phyloP scores from a whole-genome alignment of 2,329 filamentous ascomycete genomes.

The Colletotrichum camelliae region DNA sequence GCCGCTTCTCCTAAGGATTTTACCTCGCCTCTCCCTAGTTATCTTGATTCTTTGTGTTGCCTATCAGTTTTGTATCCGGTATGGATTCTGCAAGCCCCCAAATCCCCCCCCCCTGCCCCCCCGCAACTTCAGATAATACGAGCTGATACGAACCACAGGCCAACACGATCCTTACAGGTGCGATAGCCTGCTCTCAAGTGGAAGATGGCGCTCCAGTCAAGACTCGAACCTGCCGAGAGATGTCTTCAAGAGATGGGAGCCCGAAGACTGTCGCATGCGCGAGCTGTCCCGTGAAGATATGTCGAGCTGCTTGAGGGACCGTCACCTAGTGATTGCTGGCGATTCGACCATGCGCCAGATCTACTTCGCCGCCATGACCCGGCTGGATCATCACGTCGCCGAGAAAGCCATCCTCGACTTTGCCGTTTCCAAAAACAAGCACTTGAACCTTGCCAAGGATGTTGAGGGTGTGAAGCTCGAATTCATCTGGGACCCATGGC shows the following conservation, averaged over 20 bases:
- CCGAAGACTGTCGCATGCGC: constrained; percentile 63
- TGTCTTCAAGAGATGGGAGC: constrained; percentile 59
- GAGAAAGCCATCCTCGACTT: constrained; percentile 18
- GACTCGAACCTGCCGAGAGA: constrained; percentile 26
- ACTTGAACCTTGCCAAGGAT: constrained; percentile 10
- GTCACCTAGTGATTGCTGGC: constrained; percentile 63
- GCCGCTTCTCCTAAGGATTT: not conserved
- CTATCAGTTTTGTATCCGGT: constrained; percentile 15
- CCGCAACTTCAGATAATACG: not conserved
- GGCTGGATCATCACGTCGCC: constrained; percentile 11
- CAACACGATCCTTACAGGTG: constrained; percentile 58
- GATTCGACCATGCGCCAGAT: constrained; percentile 66
- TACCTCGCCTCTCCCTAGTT: constrained; percentile 7
- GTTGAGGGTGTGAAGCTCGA: constrained; percentile 17
- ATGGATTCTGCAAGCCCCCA: not conserved
- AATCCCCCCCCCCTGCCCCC: not conserved
- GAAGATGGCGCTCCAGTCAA: constrained; percentile 50
- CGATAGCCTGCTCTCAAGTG: constrained; percentile 52
- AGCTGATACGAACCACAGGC: constrained; percentile 2
- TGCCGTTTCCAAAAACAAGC: constrained; percentile 11
- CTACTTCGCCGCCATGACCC: constrained; percentile 54
- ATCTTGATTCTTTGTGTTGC: constrained; percentile 12
- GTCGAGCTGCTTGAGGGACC: constrained; percentile 54
- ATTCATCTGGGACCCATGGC: constrained; percentile 67
- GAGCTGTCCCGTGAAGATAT: constrained; percentile 59